Conservation (phyloP, 306 rosid species). For the Astragalus membranaceus region DNA sequence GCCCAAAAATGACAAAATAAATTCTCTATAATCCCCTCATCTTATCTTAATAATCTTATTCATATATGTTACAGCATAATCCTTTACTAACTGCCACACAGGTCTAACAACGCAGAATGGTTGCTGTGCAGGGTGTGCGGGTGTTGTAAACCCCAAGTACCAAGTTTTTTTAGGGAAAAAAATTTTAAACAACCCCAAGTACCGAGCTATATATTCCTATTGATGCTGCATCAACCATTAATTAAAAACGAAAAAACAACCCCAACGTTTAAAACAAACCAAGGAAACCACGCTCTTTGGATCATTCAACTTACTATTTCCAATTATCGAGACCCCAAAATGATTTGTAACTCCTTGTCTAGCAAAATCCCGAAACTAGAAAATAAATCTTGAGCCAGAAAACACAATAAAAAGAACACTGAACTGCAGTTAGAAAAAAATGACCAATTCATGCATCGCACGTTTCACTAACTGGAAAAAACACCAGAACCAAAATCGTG, state of each 20-base stretch:
- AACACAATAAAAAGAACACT: not conserved
- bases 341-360: not conserved
- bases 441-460: not conserved
- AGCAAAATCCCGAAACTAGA: not conserved
- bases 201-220: too few species aligned
- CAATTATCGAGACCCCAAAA: not conserved
- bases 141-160: too few species aligned
- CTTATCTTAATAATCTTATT: not conserved
- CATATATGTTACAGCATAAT: not conserved
- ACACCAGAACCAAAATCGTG: conserved; percentile 5
- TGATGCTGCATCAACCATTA: not conserved
- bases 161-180: too few species aligned
- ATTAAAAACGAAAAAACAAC: not conserved
- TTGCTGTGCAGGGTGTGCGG: too few species aligned
- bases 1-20: not conserved
- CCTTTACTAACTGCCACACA: not conserved
- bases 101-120: too few species aligned
- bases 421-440: not conserved
- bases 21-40: not conserved
- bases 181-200: too few species aligned
- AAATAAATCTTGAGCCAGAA: not conserved
- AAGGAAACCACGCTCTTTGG: not conserved
- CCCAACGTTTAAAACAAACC: not conserved
- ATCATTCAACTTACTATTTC: not conserved
- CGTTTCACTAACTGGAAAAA: not conserved